Conservation (phyloP, 2,329 filamentous ascomycete genomes). For the Penicillium thymicola region DNA sequence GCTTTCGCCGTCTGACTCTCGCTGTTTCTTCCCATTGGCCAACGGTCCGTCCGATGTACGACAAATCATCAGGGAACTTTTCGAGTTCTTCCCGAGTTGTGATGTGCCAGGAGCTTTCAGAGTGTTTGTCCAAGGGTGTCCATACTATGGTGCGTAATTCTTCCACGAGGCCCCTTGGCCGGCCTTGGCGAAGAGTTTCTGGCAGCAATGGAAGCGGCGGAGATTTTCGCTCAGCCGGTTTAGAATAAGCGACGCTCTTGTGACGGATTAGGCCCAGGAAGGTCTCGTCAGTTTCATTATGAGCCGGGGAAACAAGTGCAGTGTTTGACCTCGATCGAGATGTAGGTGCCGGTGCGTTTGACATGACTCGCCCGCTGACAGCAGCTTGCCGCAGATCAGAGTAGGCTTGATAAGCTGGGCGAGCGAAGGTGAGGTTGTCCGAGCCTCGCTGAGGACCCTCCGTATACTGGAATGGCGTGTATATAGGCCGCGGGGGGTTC, state of each 20-base stretch:
- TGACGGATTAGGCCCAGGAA: constrained; percentile 48
- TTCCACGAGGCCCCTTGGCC: constrained; percentile 26
- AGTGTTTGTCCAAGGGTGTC: constrained; percentile 31
- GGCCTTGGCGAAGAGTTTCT: constrained; percentile 32
- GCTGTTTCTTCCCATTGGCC: constrained; percentile 49
- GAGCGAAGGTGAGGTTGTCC: constrained; percentile 37
- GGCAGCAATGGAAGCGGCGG: constrained; percentile 31
- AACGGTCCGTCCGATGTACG: constrained; percentile 42
- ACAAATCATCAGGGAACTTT: constrained; percentile 42
- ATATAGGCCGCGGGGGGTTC: constrained; percentile 41
- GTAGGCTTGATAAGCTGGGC: constrained; percentile 48
- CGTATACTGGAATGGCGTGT: constrained; percentile 46
- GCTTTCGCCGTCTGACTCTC: constrained; percentile 42
- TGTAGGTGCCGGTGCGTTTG: constrained; percentile 28
- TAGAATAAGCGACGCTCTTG: constrained; percentile 43
- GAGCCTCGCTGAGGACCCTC: constrained; percentile 43
- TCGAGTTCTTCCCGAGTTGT: constrained; percentile 33
- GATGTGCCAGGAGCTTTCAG: constrained; percentile 34
- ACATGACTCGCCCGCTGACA: constrained; percentile 45
- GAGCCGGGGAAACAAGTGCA: constrained; percentile 18
- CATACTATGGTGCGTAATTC: constrained; percentile 37
- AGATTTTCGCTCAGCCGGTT: constrained; percentile 25
- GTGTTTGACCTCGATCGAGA: constrained; percentile 18
- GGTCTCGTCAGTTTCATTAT: constrained; percentile 41
- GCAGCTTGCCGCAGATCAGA: constrained; percentile 46